phyloP scores from a whole-genome alignment of 139 green algal genomes.

The Ettlia oleoabundans region DNA sequence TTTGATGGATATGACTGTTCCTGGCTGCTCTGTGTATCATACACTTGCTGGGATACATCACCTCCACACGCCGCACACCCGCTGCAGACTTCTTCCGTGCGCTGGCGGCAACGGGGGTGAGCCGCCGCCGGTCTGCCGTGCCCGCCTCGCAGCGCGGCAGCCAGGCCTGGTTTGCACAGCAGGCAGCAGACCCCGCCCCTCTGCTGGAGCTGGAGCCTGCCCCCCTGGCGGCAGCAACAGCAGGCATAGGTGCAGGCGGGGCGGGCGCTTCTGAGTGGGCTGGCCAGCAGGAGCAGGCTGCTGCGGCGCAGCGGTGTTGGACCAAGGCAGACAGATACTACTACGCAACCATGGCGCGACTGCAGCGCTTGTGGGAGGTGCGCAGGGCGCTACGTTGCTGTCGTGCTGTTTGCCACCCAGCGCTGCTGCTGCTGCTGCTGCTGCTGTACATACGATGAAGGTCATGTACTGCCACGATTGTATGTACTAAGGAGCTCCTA shows the following conservation, averaged over 20 bases:
- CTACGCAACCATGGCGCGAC: slow-evolving; percentile 74
- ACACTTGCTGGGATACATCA: too few species aligned
- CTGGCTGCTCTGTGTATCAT: too few species aligned
- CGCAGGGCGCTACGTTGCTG: background rate
- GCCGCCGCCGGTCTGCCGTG: slow-evolving; percentile 60
- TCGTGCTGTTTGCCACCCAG: too few species aligned
- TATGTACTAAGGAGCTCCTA: too few species aligned
- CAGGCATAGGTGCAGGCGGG: background rate
- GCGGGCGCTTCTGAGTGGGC: too few species aligned
- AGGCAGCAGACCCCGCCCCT: background rate
- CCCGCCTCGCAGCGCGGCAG: slow-evolving; percentile 59
- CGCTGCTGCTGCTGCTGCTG: too few species aligned
- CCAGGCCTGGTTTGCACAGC: slow-evolving; percentile 57
- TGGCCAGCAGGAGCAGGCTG: slow-evolving; percentile 11
- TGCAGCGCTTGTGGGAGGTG: slow-evolving; percentile 83
- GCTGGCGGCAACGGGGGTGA: slow-evolving; percentile 74
- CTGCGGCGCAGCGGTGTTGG: slow-evolving; percentile 50
- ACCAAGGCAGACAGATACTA: slow-evolving; percentile 84
- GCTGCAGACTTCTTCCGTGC: slow-evolving; percentile 56
- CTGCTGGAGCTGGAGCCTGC: background rate
- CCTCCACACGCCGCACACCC: background rate
- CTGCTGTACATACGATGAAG: too few species aligned
- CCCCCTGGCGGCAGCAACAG: background rate
- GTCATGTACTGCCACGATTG: too few species aligned
- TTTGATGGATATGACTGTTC: background rate